A percentile compares a stretch with the other conserved stretches of the same genome.
Evolutionary conservation across 2,329 filamentous ascomycete genomes (phyloP).

Genomic region (Cladosporium sp.): DNA sequence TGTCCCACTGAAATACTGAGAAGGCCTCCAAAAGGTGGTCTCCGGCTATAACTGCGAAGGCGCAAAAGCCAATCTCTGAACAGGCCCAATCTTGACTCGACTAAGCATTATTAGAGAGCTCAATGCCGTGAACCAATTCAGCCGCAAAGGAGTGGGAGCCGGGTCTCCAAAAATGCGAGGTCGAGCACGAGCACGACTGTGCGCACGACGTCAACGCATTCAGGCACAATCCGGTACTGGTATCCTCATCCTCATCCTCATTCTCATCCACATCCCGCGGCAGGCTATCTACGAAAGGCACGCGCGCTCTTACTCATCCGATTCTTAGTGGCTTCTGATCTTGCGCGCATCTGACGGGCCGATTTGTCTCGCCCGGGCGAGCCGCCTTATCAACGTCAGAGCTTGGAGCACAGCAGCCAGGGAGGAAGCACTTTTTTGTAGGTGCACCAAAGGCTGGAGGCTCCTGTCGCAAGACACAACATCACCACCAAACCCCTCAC

Average conservation of each 20-base stretch:
- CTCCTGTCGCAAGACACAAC: constrained; percentile 13
- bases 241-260: not conserved
- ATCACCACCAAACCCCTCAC: constrained; percentile 13
- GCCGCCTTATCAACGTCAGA: not conserved
- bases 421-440: not conserved
- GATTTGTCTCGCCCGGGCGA: not conserved
- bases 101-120: not conserved
- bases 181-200: not conserved
- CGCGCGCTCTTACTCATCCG: constrained; percentile 1
- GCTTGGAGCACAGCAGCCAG: not conserved
- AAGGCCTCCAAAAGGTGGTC: not conserved
- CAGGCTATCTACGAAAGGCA: not conserved
- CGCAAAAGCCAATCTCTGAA: not conserved
- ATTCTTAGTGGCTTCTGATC: not conserved
- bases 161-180: not conserved
- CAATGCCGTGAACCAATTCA: not conserved
- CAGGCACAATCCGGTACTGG: not conserved
- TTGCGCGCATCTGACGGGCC: not conserved
- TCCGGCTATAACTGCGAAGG: not conserved
- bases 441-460: not conserved
- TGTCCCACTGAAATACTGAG: not conserved
- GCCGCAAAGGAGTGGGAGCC: not conserved
- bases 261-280: constrained; percentile 3
- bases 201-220: not conserved
- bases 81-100: not conserved